Conservation (phyloP, 2,329 filamentous ascomycete genomes). For the Monilinia polystroma region DNA sequence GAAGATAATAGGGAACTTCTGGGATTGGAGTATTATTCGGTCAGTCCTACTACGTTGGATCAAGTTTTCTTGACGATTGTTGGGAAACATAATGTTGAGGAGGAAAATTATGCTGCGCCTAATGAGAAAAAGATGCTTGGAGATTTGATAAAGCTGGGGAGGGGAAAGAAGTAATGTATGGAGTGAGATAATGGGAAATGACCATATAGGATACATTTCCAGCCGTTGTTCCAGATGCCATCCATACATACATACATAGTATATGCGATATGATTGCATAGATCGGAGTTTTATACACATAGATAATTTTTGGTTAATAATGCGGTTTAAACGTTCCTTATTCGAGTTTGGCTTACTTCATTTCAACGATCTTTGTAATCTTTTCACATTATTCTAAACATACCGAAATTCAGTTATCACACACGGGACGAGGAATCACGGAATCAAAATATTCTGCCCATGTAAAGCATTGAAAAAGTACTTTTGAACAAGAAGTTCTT, state of each 20-base stretch:
- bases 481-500: too few relatives aligned
- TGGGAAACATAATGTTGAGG: constrained; percentile 71
- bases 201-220: background rate
- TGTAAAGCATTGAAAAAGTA: too few relatives aligned
- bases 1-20: constrained; percentile 68
- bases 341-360: too few relatives aligned
- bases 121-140: constrained; percentile 23
- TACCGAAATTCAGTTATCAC: too few relatives aligned
- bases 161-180: background rate
- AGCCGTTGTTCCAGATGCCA: too few relatives aligned
- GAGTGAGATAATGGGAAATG: background rate
- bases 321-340: too few relatives aligned
- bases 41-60: constrained; percentile 82
- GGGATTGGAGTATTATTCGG: constrained; percentile 81
- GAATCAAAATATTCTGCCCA: too few relatives aligned
- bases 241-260: background rate
- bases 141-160: background rate
- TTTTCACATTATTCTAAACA: too few relatives aligned
- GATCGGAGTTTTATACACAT: background rate
- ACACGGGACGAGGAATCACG: too few relatives aligned
- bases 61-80: constrained; percentile 90
- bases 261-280: background rate
- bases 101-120: constrained; percentile 58
- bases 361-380: too few relatives aligned
- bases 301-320: background rate